Percentiles rank a stretch among this genome's conserved stretches.
Conservation (phyloP, 2,329 filamentous ascomycete species). For the Tolypocladium ovalisporum region DNA sequence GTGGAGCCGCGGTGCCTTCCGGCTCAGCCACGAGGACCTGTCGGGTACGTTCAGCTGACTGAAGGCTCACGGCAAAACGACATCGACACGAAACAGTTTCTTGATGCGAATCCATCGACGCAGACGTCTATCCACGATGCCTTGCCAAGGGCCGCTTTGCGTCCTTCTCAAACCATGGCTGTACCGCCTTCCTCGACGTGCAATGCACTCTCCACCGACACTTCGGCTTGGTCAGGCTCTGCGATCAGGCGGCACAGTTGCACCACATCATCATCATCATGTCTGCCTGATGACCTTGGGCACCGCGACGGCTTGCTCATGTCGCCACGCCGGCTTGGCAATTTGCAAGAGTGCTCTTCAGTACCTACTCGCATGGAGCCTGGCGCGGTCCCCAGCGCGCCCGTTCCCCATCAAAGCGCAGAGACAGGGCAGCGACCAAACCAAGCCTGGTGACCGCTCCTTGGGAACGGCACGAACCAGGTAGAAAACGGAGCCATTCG, state of each 20-base stretch:
- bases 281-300: not conserved
- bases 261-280: not conserved
- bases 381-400: not conserved
- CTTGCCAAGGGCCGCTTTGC: not conserved
- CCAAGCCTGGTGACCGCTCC: not conserved
- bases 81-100: not conserved
- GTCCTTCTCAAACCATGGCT: not conserved
- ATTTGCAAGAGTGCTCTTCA: not conserved
- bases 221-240: not conserved
- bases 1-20: not conserved
- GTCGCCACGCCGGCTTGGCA: not conserved
- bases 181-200: not conserved
- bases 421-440: not conserved
- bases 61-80: not conserved
- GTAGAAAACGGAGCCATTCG: not conserved
- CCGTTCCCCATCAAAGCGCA: not conserved
- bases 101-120: not conserved
- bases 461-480: not conserved
- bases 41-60: too few species aligned
- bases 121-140: not conserved
- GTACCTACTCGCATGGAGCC: too few species aligned
- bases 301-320: not conserved
- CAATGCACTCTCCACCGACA: not conserved
- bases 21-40: not conserved
- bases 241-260: not conserved